phyloP scores from a whole-genome alignment of 176 grass and related monocot species.

The Zoysia pacifica region DNA sequence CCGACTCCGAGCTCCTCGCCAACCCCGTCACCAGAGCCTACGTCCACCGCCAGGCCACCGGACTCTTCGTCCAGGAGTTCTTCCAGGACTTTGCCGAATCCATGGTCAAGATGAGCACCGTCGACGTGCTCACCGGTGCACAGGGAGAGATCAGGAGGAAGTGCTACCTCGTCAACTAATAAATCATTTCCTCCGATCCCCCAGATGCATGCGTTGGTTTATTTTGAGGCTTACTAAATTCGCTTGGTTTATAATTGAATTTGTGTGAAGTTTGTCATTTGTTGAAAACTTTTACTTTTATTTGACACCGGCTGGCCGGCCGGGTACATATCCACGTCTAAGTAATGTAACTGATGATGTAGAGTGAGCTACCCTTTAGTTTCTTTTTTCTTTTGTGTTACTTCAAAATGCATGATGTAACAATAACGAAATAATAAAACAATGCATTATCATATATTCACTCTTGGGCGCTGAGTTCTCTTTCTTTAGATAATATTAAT shows the following conservation, averaged over 20 bases:
- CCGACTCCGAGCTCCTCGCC: conserved; percentile 63
- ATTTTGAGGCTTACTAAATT: neutral
- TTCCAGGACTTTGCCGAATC: conserved; percentile 49
- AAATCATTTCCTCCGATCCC: no score
- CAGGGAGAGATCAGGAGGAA: conserved; percentile 70
- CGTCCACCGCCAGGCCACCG: conserved; percentile 55
- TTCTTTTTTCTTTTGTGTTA: neutral
- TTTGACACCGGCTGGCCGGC: neutral
- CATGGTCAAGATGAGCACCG: conserved; percentile 34
- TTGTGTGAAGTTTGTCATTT: neutral
- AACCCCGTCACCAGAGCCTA: conserved; percentile 54
- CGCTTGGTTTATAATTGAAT: neutral
- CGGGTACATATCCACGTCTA: neutral
- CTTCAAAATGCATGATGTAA: neutral
- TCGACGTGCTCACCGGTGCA: conserved; percentile 51
- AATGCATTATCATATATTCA: neutral
- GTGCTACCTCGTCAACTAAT: conserved; percentile 51
- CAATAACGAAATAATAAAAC: neutral
- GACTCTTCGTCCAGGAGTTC: conserved; percentile 42
- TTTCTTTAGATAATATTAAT: neutral
- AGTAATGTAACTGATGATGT: neutral
- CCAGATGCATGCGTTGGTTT: neutral
- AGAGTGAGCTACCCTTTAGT: neutral
- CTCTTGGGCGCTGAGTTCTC: neutral
- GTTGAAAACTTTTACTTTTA: neutral